Evolutionary conservation across 2,329 filamentous ascomycete species (phyloP).

Genomic region (Aspergillus uvarum): DNA sequence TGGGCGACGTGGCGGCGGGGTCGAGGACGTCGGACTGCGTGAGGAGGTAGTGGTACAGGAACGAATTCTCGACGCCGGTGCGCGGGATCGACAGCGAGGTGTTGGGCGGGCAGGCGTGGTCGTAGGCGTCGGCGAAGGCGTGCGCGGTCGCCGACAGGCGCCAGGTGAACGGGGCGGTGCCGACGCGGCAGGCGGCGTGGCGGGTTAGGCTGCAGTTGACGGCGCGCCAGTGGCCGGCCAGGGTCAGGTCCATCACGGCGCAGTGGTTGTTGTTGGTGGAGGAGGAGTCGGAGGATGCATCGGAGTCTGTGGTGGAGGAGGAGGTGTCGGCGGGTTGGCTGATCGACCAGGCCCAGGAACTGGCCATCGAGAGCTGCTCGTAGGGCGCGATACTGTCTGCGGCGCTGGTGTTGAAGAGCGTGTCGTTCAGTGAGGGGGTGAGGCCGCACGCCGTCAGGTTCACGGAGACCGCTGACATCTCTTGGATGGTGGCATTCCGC

Average conservation of each 20-base stretch:
- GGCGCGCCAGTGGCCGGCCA: constrained; percentile 58
- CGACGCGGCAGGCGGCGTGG: constrained; percentile 58
- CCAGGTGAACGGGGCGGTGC: constrained; percentile 59
- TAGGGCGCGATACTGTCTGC: constrained; percentile 49
- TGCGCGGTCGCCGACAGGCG: constrained; percentile 46
- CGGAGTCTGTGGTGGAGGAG: constrained; percentile 8
- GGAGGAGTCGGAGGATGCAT: constrained; percentile 20
- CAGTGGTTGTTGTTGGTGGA: constrained; percentile 49
- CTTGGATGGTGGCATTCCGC: constrained; percentile 25
- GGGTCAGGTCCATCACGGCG: constrained; percentile 52
- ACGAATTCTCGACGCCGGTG: constrained; percentile 63
- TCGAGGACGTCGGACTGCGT: constrained; percentile 29
- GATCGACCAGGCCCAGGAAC: constrained; percentile 61
- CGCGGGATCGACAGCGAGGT: constrained; percentile 58
- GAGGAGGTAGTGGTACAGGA: constrained; percentile 50
- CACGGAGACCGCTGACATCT: constrained; percentile 36
- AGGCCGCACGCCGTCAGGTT: constrained; percentile 59
- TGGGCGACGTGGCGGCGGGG: constrained; percentile 22
- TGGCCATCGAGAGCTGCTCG: constrained; percentile 50
- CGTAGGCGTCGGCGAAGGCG: constrained; percentile 46
- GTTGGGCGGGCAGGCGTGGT: constrained; percentile 49
- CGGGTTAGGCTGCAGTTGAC: constrained; percentile 54
- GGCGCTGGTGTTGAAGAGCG: constrained; percentile 54
- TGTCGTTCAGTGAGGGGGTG: constrained; percentile 58
- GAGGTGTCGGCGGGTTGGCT: constrained; percentile 55